Evolutionary conservation across 371 early-diverging fungal genomes (phyloP).

Genomic region (Dinochytrium kinnereticum): DNA sequence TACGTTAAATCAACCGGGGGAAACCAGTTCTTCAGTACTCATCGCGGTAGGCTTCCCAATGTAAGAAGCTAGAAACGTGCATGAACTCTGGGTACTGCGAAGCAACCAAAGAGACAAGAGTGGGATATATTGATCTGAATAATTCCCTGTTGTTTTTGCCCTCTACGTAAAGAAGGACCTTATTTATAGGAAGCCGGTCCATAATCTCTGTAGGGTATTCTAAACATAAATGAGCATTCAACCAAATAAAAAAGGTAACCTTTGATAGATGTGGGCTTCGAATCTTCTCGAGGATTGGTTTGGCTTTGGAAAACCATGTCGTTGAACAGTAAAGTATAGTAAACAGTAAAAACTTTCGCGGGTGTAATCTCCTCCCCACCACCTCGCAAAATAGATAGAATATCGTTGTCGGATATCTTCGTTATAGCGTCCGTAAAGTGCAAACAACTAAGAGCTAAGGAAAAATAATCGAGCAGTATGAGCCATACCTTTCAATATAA

Average conservation of each 20-base stretch:
- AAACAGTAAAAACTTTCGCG: background rate
- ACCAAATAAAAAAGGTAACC: no score
- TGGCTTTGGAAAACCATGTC: background rate
- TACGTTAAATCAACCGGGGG: background rate
- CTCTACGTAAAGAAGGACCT: background rate
- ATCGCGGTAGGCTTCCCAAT: slow-evolving; percentile 30
- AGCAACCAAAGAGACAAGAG: slow-evolving; percentile 52
- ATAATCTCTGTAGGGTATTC: slow-evolving; percentile 52
- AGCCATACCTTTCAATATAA: slow-evolving; percentile 39
- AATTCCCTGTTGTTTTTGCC: background rate
- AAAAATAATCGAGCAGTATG: background rate
- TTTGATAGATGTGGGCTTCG: background rate
- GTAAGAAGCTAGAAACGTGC: slow-evolving; percentile 39
- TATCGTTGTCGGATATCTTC: background rate
- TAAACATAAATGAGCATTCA: background rate
- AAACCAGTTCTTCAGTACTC: no score
- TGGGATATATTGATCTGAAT: slow-evolving; percentile 39
- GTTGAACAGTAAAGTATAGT: background rate
- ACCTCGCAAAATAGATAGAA: background rate
- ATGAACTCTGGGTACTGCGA: slow-evolving; percentile 56
- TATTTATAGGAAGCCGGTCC: slow-evolving; percentile 50
- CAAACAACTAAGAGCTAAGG: background rate
- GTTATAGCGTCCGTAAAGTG: background rate
- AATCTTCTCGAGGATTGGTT: background rate
- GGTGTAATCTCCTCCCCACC: background rate